Evolutionary conservation across 2,329 filamentous ascomycete genomes (phyloP), one percentile per base, ranked within the genome.

Genomic region (Stagonosporopsis rhizophila): DNA sequence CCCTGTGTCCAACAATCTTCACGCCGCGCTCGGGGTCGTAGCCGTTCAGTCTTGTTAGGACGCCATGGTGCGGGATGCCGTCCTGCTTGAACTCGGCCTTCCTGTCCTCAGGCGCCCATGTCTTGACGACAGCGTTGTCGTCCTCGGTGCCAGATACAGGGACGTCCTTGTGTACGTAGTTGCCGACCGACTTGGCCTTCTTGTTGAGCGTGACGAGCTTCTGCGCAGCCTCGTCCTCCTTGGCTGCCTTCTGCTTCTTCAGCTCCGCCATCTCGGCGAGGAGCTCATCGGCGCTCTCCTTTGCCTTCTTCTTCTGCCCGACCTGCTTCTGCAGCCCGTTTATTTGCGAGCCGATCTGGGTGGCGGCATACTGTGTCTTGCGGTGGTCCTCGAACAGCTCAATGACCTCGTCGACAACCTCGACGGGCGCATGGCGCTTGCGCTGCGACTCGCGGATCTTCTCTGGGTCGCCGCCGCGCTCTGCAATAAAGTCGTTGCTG

Each of bases 1-100:
- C 94, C 67, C 94, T 85, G 78, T 98, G 94, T 48, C 95, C 94
- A 40, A 96, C 93, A 61, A 98, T 86, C 82, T 98, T 98, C 62
- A 74, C 70, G 30, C 71, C 72, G 63, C 95, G 89, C 72, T 96
- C 92, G 1, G 92, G 90, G 74, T 98, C 95, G 74, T 96, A 97
- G 50, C 94, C 93, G 67, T 95, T 92, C 61, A 98, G 81, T 67
- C 92, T 86, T 56, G 89, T 87, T 58, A 98, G 86, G 51, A 99
- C 92, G 75, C 98, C 94, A 77, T 99, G 95, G 77, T 99, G 95
- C 47, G 93, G 96, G 60, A 98, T 88, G 60, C 82, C 85, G 55
- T 89, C 83, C 68, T 87, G 86, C 82, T 93, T 93, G 82, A 92
- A 91, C 78, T 92, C 87, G 44, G 90, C 86, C 20, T 80, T 83